Base-by-base conservation (phyloP, 345 rosid species). In the Barbarea vulgaris region DNA sequence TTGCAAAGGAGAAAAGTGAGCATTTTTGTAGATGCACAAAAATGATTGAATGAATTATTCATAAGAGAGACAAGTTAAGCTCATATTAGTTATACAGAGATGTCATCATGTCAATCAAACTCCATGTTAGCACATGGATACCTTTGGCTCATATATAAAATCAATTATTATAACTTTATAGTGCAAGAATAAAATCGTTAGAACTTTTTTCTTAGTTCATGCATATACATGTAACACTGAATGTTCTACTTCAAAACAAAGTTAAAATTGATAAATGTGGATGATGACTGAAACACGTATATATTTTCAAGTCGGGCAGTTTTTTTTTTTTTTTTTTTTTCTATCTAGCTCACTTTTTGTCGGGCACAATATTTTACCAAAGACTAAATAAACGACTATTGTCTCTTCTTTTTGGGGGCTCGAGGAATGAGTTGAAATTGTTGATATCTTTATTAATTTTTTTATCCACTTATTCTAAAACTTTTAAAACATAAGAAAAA, bases 121-220 rank as follows among this genome's bases (percentile, higher is more conserved):
- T 42, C 21, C 79, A n/a, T 50, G 73, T 50, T 75, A 52, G 79
- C 70, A 69, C 80, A 69, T 76, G 80, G 64, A 44, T 42, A 62
- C 65, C 52, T 44, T 76, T 62, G 56, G 37, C 31, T 65, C 30
- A 74, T 10, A 68, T 11, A 65, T 56, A 46, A 65, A 56, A 44
- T 75, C 69, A 59, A 58, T 60, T 19, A 39, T 66, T 19, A 25
- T 25, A 42, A 41, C 25, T 69, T 42, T 33, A 52, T 41, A 28
- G 41, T 58, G 36, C 28, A 58, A 75, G 37, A 50, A 67, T 37
- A 67, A 48, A 75, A 67, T 67, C 67, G 37, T 44, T 64, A 31
- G 55, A 21, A n/a, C 2, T 46, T 17, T n/a, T 46, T 73, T 64
- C 5, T 6, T 12, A 12, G 9, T 57, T 30, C 58, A 58, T 67